Conservation (phyloP, 352 stramenopile genomes). For the Pythium oligandrum region DNA sequence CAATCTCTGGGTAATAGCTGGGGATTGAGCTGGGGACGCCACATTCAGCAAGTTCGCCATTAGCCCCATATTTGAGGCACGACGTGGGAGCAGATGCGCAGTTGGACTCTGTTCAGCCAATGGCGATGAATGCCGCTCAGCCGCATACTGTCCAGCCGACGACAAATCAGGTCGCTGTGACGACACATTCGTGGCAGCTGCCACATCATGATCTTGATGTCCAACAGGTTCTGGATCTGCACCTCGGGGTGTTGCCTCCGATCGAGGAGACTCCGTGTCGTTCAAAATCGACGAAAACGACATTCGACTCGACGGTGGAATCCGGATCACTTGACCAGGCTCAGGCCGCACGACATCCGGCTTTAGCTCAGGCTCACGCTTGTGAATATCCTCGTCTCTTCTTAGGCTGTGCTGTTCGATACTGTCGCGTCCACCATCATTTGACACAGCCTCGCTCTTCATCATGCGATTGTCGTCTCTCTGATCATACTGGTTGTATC, state of each 20-base stretch:
- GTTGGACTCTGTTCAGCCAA: slow-evolving; percentile 38
- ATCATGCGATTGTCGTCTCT: no score
- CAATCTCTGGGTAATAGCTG: no score
- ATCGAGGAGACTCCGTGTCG: slow-evolving; percentile 71
- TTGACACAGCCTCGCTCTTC: no score
- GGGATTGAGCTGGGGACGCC: slow-evolving; percentile 25
- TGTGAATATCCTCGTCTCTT: slow-evolving; percentile 5
- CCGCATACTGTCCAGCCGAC: no score
- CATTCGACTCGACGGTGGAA: slow-evolving; percentile 66
- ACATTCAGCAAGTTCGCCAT: slow-evolving; percentile 82
- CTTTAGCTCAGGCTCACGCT: slow-evolving; percentile 7
- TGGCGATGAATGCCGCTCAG: no score
- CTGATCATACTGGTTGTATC: no score
- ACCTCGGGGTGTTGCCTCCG: slow-evolving; percentile 30
- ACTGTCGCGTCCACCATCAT: no score
- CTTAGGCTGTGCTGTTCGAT: no score
- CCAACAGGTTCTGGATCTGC: slow-evolving; percentile 18
- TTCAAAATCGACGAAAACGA: slow-evolving; percentile 89
- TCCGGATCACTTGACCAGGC: slow-evolving; percentile 22
- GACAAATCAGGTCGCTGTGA: no score
- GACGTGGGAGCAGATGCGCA: slow-evolving; percentile 48
- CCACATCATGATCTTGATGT: not conserved
- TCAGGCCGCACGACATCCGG: slow-evolving; percentile 8
- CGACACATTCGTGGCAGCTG: no score
- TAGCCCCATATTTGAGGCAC: slow-evolving; percentile 45